phyloP scores from a whole-genome alignment of 805 yeast species.

The Scheffersomyces lignosus region DNA sequence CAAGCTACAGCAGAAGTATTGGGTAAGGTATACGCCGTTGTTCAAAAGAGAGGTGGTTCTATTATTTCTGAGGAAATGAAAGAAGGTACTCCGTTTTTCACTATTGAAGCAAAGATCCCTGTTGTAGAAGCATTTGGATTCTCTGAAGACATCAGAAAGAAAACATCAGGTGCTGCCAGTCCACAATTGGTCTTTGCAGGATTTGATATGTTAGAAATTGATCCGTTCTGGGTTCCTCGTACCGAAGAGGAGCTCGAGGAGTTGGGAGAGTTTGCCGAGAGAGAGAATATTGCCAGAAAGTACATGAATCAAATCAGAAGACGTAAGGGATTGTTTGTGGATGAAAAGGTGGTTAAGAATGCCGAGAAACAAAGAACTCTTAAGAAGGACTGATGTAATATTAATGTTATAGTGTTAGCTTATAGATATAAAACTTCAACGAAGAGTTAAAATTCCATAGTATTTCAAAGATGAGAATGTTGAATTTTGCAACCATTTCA shows the following conservation, averaged over 20 bases:
- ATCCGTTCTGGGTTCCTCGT: constrained; percentile 99
- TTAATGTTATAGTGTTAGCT: too few relatives aligned
- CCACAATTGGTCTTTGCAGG: constrained; percentile 94
- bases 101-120: constrained; percentile 80
- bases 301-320: constrained; percentile 82
- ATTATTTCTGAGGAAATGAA: constrained; percentile 92
- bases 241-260: constrained; percentile 96
- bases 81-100: constrained; percentile 97
- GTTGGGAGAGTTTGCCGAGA: constrained; percentile 87
- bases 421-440: too few relatives aligned
- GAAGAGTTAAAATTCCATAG: too few relatives aligned
- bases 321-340: constrained; percentile 86
- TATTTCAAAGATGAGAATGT: too few relatives aligned
- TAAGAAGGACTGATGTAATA: constrained; percentile 54
- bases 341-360: constrained; percentile 84
- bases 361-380: constrained; percentile 94
- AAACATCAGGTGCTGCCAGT: constrained; percentile 94
- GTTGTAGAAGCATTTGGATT: constrained; percentile 97
- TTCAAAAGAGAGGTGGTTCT: constrained; percentile 82
- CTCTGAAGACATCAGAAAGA: constrained; percentile 89
- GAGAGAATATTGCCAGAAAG: constrained; percentile 84
- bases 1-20: constrained; percentile 93
- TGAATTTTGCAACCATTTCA: too few relatives aligned
- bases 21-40: constrained; percentile 94
- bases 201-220: constrained; percentile 80